Evolutionary conservation across 1,139 yeast genomes (phyloP).

Genomic region (Groenewaldozyma auringiensis): DNA sequence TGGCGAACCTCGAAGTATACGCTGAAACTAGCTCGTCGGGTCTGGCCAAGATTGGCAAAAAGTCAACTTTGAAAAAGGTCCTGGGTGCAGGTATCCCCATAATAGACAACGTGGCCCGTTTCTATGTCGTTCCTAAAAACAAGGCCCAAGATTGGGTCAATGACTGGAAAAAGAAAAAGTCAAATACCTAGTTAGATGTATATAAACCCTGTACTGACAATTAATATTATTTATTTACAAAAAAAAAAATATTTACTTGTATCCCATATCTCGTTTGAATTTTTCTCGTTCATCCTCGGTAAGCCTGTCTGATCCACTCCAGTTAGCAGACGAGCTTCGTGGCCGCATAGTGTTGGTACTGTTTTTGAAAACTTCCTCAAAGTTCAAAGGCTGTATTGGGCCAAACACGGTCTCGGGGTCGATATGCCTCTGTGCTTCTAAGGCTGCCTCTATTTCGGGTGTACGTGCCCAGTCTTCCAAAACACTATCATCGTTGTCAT

Average conservation of each 20-base stretch:
- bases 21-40: conserved; percentile 85
- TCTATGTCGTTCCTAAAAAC: conserved; percentile 73
- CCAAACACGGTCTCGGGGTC: conserved; percentile 78
- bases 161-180: conserved; percentile 54
- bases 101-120: conserved; percentile 64
- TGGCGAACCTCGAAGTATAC: conserved; percentile 58
- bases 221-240: neutral
- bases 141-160: conserved; percentile 59
- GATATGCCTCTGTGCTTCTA: conserved; percentile 50
- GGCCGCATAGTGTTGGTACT: conserved; percentile 45
- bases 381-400: conserved; percentile 57
- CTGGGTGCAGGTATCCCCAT: conserved; percentile 65
- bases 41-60: conserved; percentile 75
- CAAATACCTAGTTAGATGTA: neutral
- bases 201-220: neutral
- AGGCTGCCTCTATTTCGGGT: conserved; percentile 47
- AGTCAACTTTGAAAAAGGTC: conserved; percentile 56
- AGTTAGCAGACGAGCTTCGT: conserved; percentile 52
- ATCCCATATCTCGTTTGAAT: conserved; percentile 52
- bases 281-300: conserved; percentile 41
- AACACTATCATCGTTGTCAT: conserved; percentile 44
- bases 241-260: conserved; percentile 19
- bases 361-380: conserved; percentile 58
- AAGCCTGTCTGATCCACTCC: conserved; percentile 42
- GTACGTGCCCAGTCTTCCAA: conserved; percentile 69